Evolutionary conservation across 202 grass and related monocot genomes (phyloP), one percentile per base, ranked within the genome.

Genomic region (Musa balbisiana): DNA sequence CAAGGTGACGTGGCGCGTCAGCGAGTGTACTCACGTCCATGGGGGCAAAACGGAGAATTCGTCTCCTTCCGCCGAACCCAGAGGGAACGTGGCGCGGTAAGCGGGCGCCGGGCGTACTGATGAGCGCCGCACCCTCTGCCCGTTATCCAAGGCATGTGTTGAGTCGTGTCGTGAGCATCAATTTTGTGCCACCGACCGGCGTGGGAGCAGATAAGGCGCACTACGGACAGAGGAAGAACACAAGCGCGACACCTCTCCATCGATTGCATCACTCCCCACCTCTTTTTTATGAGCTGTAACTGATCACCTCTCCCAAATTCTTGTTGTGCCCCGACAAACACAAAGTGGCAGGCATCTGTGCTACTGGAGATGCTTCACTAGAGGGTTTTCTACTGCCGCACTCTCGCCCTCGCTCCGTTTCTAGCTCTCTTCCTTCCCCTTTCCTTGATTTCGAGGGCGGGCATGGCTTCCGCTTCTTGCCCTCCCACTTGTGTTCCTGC

Each of bases 401-500:
- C 11, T 51, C 20, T 24, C 49, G 13, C 17, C 24, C 11, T 49
- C 65, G 0, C 19, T 50, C 9, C 25, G n/a, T 14, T 20, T 52
- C 9, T 64, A 27, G 33, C 55, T 58, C 20, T 73, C 58, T 58
- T 12, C 21, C 63, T 33, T 10, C 55, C 54, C 23, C 29, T 24
- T 8, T 55, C 11, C 26, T 52, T 9, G 62, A 16, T 16, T 69
- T 11, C 66, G 63, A 17, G 43, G 55, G 69, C 23, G 80, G 33
- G 88, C 84, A 92, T 97, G 88, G 86, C 93, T 5, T 85, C 84
- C 20, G 73, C 93, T 78, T 89, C 84, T 43, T 89, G 90, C 67
- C 69, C 82, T 71, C 81, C 69, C 53, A 69, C 73, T 15, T 81
- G 83, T 56, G 3, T 55, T 26, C 72, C 52, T 56, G 53, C 52